phyloP scores from a whole-genome alignment of 2,329 filamentous ascomycete species.

The Nemania bipapillata region DNA sequence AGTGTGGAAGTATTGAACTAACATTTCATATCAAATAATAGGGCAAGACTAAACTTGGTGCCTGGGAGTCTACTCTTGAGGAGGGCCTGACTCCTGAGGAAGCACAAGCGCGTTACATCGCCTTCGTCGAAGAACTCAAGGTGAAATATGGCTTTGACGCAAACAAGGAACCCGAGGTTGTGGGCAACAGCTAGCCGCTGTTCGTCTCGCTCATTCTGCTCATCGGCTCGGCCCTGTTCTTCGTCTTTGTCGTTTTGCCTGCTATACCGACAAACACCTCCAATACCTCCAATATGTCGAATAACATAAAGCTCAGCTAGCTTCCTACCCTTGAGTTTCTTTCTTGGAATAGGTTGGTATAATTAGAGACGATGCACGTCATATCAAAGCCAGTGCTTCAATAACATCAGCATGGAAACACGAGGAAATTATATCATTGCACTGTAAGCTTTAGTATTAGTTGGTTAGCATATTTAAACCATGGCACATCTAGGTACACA shows the following conservation, averaged over 20 bases:
- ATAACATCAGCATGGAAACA: neutral
- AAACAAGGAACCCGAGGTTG: conserved; percentile 70
- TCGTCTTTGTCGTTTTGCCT: conserved; percentile 13
- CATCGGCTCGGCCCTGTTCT: conserved; percentile 10
- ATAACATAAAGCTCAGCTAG: neutral
- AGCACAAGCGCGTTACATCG: conserved; percentile 82
- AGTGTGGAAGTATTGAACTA: conserved; percentile 8
- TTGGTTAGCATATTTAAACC: conserved; percentile 14
- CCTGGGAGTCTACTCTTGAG: conserved; percentile 78
- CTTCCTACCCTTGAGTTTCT: neutral
- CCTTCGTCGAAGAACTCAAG: conserved; percentile 77
- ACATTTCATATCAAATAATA: conserved; percentile 51
- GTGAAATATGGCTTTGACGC: conserved; percentile 73
- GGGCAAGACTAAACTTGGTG: conserved; percentile 82
- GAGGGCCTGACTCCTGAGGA: conserved; percentile 69
- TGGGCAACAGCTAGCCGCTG: conserved; percentile 48
- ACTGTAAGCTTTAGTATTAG: neutral
- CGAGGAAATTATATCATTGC: conserved; percentile 12
- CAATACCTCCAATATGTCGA: neutral
- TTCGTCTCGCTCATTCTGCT: conserved; percentile 30
- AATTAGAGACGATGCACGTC: neutral
- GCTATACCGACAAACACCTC: no score
- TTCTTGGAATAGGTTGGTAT: neutral
- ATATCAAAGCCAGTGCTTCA: neutral
- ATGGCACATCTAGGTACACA: neutral